Evolutionary conservation across 1,284 basidiomycete genomes (phyloP), one percentile per base, ranked within the genome.

Genomic region (Sphaerobolus stellatus): DNA sequence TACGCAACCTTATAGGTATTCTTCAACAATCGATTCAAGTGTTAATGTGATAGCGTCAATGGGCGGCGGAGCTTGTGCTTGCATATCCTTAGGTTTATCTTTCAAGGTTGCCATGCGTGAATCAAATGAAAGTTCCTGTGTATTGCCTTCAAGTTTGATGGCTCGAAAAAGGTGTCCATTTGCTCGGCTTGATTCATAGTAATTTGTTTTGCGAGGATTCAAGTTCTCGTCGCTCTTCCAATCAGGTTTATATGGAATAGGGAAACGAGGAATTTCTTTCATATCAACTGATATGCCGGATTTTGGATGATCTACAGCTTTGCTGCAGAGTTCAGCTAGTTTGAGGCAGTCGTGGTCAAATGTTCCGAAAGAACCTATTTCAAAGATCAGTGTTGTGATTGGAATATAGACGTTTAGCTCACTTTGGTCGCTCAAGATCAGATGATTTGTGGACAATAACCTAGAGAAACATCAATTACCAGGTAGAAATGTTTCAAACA

Each of bases 251-350:
- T 76, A 81, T 18, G 74, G 76, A 44, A 88, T 85, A 11, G 86
- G 71, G 0, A 71, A 47, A 57, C 68, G 48, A 71, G 88, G 68
- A 72, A 74, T 59, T 2, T 75, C 64, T 34, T 74, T 69, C 16
- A 83, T 73, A 52, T 85, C 72, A 8, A 89, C 84, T 2, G 81
- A 78, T 28, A 78, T 78, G 11, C 88, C 88, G 57, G 87, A 84
- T 72, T 85, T 88, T 2, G 80, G 81, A 67, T 82, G 93, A 68
- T 88, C 87, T 22, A 88, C 88, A n/a, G 82, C 87, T 66, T 77
- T 67, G 64, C 70, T 79, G 67, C 87, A 92, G 44, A 90, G 68
- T 54, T 75, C 71, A 1, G 90, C 88, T 3, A 94, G 72, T 48
- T 68, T 68, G 43, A 83, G 59, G 65, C 92, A 94, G 46, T 75